A percentile compares a stretch with the other conserved stretches of the same genome.
phyloP scores from a whole-genome alignment of 2,329 filamentous ascomycete genomes.

The Chrysoporthe deuterocubensis region DNA sequence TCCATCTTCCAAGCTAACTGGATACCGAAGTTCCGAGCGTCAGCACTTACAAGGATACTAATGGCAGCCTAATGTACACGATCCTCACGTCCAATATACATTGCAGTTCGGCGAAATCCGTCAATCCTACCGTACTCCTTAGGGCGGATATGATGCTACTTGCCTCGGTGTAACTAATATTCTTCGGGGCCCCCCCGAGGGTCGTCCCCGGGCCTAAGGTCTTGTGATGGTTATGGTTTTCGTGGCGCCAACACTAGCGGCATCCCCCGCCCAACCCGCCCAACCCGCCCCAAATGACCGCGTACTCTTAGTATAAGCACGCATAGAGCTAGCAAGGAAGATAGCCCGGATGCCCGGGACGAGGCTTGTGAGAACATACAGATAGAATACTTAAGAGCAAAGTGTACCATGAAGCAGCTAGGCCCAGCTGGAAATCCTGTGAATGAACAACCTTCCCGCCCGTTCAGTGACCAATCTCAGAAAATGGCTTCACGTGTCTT shows the following conservation, averaged over 20 bases:
- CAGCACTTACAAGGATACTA: too few relatives aligned
- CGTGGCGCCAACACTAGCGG: not conserved
- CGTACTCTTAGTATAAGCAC: too few relatives aligned
- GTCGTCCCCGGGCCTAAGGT: not conserved
- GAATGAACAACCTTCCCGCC: not conserved
- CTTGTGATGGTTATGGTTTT: not conserved
- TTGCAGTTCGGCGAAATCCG: not conserved
- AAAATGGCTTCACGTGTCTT: slow-evolving; percentile 16
- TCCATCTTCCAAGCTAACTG: too few relatives aligned
- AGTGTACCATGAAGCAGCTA: not conserved
- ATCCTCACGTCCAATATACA: not conserved
- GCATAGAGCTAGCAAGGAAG: not conserved
- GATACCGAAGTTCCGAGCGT: too few relatives aligned
- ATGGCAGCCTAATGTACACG: not conserved
- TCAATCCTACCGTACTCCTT: not conserved
- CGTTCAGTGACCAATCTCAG: not conserved
- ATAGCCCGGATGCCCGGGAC: not conserved
- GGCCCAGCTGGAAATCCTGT: not conserved
- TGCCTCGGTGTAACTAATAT: not conserved
- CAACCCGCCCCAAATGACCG: not conserved
- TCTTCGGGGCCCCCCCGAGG: not conserved
- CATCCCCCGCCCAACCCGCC: not conserved
- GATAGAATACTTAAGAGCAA: not conserved
- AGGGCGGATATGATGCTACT: not conserved
- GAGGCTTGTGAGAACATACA: too few relatives aligned